Evolutionary conservation across 352 stramenopile species (phyloP), one percentile per base, ranked within the genome.

Genomic region (Blastocystis sp.): DNA sequence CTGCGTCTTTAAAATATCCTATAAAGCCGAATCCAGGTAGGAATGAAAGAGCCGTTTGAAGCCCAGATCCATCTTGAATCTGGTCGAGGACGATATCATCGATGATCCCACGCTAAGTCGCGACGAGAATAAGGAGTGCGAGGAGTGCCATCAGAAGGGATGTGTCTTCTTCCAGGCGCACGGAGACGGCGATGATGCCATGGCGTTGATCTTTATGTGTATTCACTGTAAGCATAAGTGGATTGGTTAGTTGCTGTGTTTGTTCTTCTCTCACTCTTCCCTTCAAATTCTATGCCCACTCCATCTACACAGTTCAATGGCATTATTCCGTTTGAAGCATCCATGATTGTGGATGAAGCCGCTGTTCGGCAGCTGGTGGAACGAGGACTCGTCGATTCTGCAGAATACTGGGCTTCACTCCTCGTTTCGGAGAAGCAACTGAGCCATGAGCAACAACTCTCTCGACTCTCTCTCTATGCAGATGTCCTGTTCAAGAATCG

Each of bases 131-230:
- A 84, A 84, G 57, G 74, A 84, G 42, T 84, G 74, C 43, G 74
- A 84, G 57, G 42, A 68, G 52, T 84, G 74, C 34, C 74, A 84
- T 57, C 11, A 77, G 48, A 74, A 70, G 40, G 78, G 78, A 3
- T 76, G 64, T 54, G 78, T 88, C 21, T 88, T 79, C 54, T 88
- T 88, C 45, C 78, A 88, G 54, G 78, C 78, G 10, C 78, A 88
- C 21, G 78, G 78, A 76, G 68, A 88, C 66, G 78, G 68, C 43
- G 68, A 88, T 28, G 78, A 88, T 48, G 78, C 78, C 21, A 88
- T 88, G 78, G 78, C 78, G n/a, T 52, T 88, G 45, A 88, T 88
- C 43, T 88, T 88, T n/a, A 79, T 88, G 68, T 88, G 78, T 34
- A 66, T 76, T 79, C 78, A 88, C 66, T 88, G 78, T 54, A 76